These are phyloP conservation scores for Ligustrum vulgare DNA, from an alignment of 257 asterid genomes.

Conservation along the genomic window DNA sequence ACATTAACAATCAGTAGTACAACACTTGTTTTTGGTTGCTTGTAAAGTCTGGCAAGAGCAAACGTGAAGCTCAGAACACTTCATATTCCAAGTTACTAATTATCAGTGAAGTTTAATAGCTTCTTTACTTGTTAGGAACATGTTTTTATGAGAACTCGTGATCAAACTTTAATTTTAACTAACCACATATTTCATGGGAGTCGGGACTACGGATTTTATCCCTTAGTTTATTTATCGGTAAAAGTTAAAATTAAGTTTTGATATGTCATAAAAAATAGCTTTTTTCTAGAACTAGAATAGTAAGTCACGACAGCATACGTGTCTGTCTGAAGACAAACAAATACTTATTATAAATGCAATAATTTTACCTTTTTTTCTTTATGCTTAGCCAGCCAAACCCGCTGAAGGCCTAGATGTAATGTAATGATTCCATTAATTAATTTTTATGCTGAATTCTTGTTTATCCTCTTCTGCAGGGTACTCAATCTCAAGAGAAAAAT, in stretches of 20 bases:
- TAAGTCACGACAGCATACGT: background rate
- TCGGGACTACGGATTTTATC: no score
- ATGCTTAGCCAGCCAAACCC: background rate
- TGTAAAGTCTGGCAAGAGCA: constrained; percentile 81
- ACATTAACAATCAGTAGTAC: constrained; percentile 88
- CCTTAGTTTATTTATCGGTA: no score
- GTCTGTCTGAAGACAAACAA: background rate
- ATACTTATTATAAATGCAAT: no score
- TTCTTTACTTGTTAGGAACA: background rate
- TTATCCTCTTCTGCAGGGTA: constrained; percentile 55
- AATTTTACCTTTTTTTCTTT: background rate
- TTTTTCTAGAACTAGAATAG: background rate
- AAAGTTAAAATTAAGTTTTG: background rate
- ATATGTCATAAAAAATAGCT: background rate
- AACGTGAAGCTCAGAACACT: constrained; percentile 63
- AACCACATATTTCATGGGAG: no score
- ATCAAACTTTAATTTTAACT: no score
- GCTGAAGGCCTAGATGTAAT: background rate
- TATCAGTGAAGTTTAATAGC: background rate
- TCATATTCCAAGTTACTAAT: background rate
- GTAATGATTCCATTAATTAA: background rate
- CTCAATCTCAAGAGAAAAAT: constrained; percentile 78
- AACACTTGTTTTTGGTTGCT: constrained; percentile 97
- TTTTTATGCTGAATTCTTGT: background rate
- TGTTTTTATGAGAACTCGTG: background rate